Conservation (phyloP, 805 yeast species). For the Candida chauliodis region DNA sequence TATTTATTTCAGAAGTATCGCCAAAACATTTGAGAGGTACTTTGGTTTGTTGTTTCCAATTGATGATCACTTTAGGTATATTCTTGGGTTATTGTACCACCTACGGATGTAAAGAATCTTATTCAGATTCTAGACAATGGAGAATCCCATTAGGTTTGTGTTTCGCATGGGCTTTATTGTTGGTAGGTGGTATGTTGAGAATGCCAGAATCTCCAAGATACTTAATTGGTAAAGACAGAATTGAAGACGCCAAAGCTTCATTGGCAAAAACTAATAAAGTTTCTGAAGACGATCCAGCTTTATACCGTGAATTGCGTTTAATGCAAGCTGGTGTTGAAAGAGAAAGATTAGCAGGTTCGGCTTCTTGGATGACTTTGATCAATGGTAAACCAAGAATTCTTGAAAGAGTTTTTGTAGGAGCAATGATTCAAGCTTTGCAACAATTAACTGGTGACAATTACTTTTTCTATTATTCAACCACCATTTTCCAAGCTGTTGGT, state of each 20-base stretch:
- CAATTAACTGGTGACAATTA: conserved; percentile 60
- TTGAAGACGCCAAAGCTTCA: conserved; percentile 52
- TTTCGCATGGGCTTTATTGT: conserved; percentile 48
- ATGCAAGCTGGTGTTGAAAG: conserved; percentile 59
- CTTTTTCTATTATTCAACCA: conserved; percentile 58
- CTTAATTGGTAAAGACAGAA: conserved; percentile 46
- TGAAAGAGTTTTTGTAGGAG: conserved; percentile 54
- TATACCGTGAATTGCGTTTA: conserved; percentile 48
- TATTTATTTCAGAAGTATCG: conserved; percentile 64
- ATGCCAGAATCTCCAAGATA: conserved; percentile 72
- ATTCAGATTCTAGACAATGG: conserved; percentile 56
- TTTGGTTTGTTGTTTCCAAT: conserved; percentile 63
- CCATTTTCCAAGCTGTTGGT: conserved; percentile 51
- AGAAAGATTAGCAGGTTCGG: conserved; percentile 61
- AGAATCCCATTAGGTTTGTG: conserved; percentile 59
- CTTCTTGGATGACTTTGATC: conserved; percentile 61
- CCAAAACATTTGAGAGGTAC: conserved; percentile 72
- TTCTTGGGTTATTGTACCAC: conserved; percentile 65
- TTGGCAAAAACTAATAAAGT: conserved; percentile 57
- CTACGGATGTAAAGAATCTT: conserved; percentile 52
- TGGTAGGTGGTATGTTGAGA: conserved; percentile 48
- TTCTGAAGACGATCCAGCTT: conserved; percentile 49
- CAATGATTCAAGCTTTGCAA: conserved; percentile 55
- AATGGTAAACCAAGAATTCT: conserved; percentile 62
- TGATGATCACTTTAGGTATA: conserved; percentile 68